A percentile compares a stretch with the other conserved stretches of the same genome.
These are phyloP conservation scores for Amanita fuliginea DNA, from an alignment of 768 basidiomycete species.

Conservation along the genomic window DNA sequence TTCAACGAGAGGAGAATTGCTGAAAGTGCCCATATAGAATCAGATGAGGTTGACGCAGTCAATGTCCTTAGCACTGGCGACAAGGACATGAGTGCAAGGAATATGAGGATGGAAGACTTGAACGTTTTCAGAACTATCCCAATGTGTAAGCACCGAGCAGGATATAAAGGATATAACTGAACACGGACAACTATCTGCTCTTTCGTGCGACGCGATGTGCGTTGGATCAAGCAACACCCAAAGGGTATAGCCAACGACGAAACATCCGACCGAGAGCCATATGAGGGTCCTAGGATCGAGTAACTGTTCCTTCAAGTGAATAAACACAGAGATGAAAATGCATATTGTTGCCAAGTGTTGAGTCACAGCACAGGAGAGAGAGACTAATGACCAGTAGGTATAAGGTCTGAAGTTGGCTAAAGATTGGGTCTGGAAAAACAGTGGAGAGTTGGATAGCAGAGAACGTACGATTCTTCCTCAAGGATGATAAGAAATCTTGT, in stretches of 20 bases:
- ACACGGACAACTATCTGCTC: slow-evolving; percentile 20
- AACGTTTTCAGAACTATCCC: slow-evolving; percentile 55
- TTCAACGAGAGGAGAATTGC: slow-evolving; percentile 77
- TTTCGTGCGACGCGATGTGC: slow-evolving; percentile 13
- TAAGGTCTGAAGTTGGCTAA: slow-evolving; percentile 76
- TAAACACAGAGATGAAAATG: slow-evolving; percentile 74
- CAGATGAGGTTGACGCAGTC: slow-evolving; percentile 90
- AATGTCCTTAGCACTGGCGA: slow-evolving; percentile 88
- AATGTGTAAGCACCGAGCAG: background rate
- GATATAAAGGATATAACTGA: background rate
- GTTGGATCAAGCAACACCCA: slow-evolving; percentile 48
- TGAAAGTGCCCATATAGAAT: slow-evolving; percentile 95
- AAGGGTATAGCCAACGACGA: slow-evolving; percentile 44
- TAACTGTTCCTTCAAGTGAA: slow-evolving; percentile 47
- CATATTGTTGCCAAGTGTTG: slow-evolving; percentile 79
- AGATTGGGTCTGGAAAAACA: slow-evolving; percentile 9
- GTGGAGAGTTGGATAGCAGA: background rate
- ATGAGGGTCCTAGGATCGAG: slow-evolving; percentile 65
- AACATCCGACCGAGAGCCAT: slow-evolving; percentile 49
- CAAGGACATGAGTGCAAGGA: slow-evolving; percentile 80
- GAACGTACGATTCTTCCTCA: slow-evolving; percentile 67
- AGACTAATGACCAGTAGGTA: slow-evolving; percentile 62
- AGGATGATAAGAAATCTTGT: slow-evolving; percentile 61
- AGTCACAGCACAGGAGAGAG: slow-evolving; percentile 64
- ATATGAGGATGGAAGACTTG: slow-evolving; percentile 79